phyloP scores from a whole-genome alignment of 306 rosid genomes.

The Castanea sativa region DNA sequence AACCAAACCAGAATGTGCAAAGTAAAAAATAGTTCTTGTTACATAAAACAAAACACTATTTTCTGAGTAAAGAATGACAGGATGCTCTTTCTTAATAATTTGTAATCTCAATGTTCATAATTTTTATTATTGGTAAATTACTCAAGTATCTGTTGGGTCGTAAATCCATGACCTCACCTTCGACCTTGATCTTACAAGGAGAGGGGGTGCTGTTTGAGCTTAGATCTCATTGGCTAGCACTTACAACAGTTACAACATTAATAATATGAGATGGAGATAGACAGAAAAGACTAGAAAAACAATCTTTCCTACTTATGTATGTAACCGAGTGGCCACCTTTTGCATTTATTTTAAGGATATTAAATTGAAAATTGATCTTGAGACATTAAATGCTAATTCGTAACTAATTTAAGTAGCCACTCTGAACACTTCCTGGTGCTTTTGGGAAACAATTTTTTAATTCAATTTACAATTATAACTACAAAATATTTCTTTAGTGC shows the following conservation, averaged over 20 bases:
- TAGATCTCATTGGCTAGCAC: too few species aligned
- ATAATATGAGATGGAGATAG: not conserved
- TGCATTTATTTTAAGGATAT: too few species aligned
- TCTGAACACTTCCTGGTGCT: too few species aligned
- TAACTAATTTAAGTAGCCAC: too few species aligned
- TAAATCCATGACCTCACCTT: not conserved
- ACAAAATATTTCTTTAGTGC: too few species aligned
- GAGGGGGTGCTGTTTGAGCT: not conserved
- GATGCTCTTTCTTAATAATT: not conserved
- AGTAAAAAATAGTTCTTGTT: not conserved
- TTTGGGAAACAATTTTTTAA: too few species aligned
- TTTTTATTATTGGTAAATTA: too few species aligned
- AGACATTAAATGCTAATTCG: too few species aligned
- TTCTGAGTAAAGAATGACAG: not conserved
- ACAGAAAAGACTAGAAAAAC: not conserved
- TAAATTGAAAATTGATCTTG: too few species aligned
- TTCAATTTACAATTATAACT: too few species aligned
- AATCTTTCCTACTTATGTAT: not conserved
- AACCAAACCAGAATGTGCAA: not conserved
- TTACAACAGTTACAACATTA: not conserved
- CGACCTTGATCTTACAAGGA: not conserved
- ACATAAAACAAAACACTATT: not conserved
- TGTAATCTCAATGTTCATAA: not conserved
- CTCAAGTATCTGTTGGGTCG: not conserved
- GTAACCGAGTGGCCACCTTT: too few species aligned